phyloP scores from a whole-genome alignment of 805 yeast species.

The Spathaspora hagerdaliae region DNA sequence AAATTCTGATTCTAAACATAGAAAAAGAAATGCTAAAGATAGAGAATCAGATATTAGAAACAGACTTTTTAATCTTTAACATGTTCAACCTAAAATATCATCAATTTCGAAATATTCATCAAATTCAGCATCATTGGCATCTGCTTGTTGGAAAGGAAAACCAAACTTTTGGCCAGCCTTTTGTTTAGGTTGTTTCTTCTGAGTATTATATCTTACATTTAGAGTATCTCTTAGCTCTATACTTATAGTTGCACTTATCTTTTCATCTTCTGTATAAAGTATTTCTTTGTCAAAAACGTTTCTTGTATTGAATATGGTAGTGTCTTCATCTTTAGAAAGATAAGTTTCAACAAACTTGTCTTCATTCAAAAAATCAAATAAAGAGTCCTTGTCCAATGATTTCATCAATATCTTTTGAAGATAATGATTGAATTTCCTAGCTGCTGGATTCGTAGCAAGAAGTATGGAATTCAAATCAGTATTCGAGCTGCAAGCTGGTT shows the following conservation, averaged over 20 bases:
- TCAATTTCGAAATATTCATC: constrained; percentile 8
- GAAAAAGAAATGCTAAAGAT: constrained; percentile 43
- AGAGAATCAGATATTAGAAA: constrained; percentile 38
- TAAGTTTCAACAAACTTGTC: constrained; percentile 20
- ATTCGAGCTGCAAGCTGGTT: background rate
- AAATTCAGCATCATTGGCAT: constrained; percentile 4
- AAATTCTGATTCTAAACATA: constrained; percentile 27
- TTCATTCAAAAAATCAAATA: constrained; percentile 18
- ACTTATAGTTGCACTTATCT: constrained; percentile 8
- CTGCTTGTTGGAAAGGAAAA: background rate
- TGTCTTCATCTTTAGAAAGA: constrained; percentile 11
- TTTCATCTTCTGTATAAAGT: constrained; percentile 1
- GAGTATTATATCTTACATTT: constrained; percentile 18
- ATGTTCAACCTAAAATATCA: constrained; percentile 1
- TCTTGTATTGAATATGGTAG: constrained; percentile 29
- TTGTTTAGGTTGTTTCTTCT: constrained; percentile 15
- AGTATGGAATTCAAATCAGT: constrained; percentile 13
- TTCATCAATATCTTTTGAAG: constrained; percentile 20
- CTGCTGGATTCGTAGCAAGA: constrained; percentile 27
- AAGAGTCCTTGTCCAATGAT: constrained; percentile 16
- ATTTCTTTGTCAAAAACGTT: constrained; percentile 18
- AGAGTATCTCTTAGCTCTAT: constrained; percentile 18
- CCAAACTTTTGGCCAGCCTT: background rate
- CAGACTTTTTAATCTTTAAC: constrained; percentile 29
- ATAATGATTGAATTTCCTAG: constrained; percentile 20